phyloP scores from a whole-genome alignment of 305 asterid species.

The Petunia hybrid region DNA sequence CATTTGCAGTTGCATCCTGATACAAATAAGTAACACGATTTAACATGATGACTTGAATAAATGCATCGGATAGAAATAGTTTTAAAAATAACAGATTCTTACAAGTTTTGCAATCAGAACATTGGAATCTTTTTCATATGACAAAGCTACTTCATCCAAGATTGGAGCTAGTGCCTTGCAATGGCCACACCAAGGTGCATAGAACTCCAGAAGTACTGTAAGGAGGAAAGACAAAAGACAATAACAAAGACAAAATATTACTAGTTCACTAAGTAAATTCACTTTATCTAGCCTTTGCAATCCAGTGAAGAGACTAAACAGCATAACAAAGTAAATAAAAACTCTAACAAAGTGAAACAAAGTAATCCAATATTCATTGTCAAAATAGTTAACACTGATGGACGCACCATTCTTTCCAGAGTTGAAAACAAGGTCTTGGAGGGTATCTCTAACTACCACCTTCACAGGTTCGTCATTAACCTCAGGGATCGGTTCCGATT shows the following conservation, averaged over 20 bases:
- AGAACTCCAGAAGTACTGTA: slow-evolving; percentile 74
- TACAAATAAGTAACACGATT: not conserved
- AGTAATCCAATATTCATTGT: not conserved
- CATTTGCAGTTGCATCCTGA: slow-evolving; percentile 84
- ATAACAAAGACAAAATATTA: not conserved
- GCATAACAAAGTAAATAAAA: not conserved
- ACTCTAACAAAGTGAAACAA: not conserved
- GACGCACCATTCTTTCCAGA: slow-evolving; percentile 73
- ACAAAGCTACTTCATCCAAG: slow-evolving; percentile 77
- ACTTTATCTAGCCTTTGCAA: no score
- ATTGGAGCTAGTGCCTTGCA: slow-evolving; percentile 78
- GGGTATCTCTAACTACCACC: slow-evolving; percentile 70
- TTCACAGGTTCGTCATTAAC: slow-evolving; percentile 69
- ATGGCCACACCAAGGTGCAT: slow-evolving; percentile 89
- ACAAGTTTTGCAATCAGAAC: slow-evolving; percentile 75
- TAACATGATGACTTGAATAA: not conserved
- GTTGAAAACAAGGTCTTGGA: slow-evolving; percentile 62
- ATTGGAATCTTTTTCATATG: slow-evolving; percentile 56
- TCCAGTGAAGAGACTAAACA: no score
- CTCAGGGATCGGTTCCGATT: slow-evolving; percentile 77
- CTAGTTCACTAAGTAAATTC: not conserved
- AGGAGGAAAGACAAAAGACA: not conserved
- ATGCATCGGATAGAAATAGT: not conserved
- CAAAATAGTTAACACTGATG: not conserved
- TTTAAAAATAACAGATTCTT: slow-evolving; percentile 29